phyloP scores from a whole-genome alignment of 306 rosid genomes.

The Nissolia schottii region DNA sequence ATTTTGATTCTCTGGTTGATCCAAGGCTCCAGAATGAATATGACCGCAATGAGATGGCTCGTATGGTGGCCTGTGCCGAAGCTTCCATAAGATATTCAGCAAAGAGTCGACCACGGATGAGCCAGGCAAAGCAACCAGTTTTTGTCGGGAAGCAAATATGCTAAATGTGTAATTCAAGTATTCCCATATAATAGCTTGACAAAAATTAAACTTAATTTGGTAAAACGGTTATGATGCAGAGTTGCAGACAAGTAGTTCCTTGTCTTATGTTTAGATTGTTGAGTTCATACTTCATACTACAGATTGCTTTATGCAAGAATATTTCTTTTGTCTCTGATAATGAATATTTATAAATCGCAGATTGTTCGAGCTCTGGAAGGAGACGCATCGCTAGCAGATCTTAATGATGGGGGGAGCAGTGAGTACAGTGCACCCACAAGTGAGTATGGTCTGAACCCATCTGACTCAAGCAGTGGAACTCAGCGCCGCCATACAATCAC shows the following conservation, averaged over 20 bases:
- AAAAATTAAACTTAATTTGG: too few relatives aligned
- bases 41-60: slow-evolving; percentile 65
- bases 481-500: slow-evolving; percentile 69
- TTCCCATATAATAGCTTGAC: neutral
- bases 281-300: neutral
- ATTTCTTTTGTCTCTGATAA: neutral
- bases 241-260: neutral
- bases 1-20: slow-evolving; percentile 63
- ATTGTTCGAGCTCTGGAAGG: slow-evolving; percentile 94
- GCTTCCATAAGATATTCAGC: slow-evolving; percentile 96
- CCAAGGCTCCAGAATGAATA: slow-evolving; percentile 58
- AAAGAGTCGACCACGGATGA: slow-evolving; percentile 83
- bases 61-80: slow-evolving; percentile 89
- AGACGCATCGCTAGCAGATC: slow-evolving; percentile 76
- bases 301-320: neutral
- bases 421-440: slow-evolving; percentile 83
- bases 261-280: neutral
- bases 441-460: slow-evolving; percentile 75
- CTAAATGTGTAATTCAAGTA: neutral
- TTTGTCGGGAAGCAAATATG: neutral
- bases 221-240: too few relatives aligned
- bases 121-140: slow-evolving; percentile 64
- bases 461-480: slow-evolving; percentile 87
- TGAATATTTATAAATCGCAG: slow-evolving; percentile 28
- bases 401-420: slow-evolving; percentile 77